Conservation (phyloP, 495 filamentous ascomycete genomes). For the Lepidopterella palustris region DNA sequence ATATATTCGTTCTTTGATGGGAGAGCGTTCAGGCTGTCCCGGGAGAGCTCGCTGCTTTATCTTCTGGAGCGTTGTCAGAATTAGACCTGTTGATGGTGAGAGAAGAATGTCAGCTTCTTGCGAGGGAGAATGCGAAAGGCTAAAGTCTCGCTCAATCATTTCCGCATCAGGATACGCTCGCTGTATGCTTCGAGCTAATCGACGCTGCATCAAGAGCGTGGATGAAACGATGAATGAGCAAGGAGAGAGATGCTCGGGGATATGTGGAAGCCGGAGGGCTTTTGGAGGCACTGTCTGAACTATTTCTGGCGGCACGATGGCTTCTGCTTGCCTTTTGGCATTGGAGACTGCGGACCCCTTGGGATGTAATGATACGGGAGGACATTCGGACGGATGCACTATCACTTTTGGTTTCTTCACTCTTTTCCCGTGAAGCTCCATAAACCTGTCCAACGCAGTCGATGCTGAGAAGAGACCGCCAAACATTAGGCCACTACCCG, state of each 20-base stretch:
- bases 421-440: conserved; percentile 20
- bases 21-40: conserved; percentile 41
- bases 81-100: conserved; percentile 61
- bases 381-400: neutral
- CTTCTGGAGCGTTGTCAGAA: conserved; percentile 65
- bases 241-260: conserved; percentile 25
- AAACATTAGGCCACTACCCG: conserved; percentile 27
- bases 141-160: conserved; percentile 56
- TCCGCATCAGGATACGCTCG: conserved; percentile 45
- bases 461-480: conserved; percentile 31
- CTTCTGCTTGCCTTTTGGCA: neutral
- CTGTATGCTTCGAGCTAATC: conserved; percentile 44
- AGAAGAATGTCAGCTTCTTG: conserved; percentile 72
- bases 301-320: conserved; percentile 1
- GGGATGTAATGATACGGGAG: neutral
- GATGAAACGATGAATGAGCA: conserved; percentile 49
- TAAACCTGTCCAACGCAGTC: conserved; percentile 28
- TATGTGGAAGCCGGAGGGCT: conserved; percentile 8
- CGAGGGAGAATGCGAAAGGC: conserved; percentile 33
- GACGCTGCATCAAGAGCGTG: conserved; percentile 39
- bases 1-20: conserved; percentile 52
- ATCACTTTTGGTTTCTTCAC: neutral
- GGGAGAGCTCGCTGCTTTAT: conserved; percentile 67
- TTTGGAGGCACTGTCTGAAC: neutral
- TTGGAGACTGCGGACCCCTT: neutral